Base-by-base conservation (phyloP, 148 eudicot genomes). In the Rhododendron ovatum region DNA sequence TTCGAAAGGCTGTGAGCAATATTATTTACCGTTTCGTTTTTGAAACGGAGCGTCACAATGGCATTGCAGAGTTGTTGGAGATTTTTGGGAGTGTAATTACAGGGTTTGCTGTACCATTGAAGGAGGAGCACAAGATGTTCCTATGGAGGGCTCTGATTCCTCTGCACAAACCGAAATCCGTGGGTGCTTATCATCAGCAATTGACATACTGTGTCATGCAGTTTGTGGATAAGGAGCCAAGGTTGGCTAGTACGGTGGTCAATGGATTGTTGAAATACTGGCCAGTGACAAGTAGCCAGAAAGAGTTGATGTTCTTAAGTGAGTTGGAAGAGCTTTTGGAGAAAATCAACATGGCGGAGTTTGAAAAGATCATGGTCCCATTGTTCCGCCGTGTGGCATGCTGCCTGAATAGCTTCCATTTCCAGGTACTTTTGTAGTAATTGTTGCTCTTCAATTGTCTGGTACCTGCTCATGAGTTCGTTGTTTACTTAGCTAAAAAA, bases 301-400 rank as follows among this genome's bases (percentile, higher is more conserved):
- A 92, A 88, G 91, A 92, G 85, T 81, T 92, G 86, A 89, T 92
- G 91, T 92, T 92, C 83, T 82, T 92, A 28, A 87, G 92, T 39
- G 93, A 92, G 85, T 55, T 90, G 81, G 93, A 92, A 89, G 93
- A 92, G 86, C 57, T 92, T 82, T 82, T 92, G 74, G 93, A 92
- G 80, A 78, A 84, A 81, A 89, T 89, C 73, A 87, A 78, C 85
- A 88, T 86, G 85, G 87, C 86, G 0, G 93, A 92, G 88, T 92
- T 92, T 73, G 92, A 90, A 74, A 89, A 88, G 63, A 39, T 90
- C 88, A 89, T 92, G 93, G 90, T 90, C 20, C 88, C 89, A 43
- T 82, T 90, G 51, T 92, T 92, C 82, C 90, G 90, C 51, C 92
- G 92, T 61, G 59, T 92, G 47, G 87, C 84, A n/a, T 90, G 84